A percentile compares a stretch with the other conserved stretches of the same genome.
Conservation (phyloP, 2,329 filamentous ascomycete species). For the Pseudogymnoascus sp. region DNA sequence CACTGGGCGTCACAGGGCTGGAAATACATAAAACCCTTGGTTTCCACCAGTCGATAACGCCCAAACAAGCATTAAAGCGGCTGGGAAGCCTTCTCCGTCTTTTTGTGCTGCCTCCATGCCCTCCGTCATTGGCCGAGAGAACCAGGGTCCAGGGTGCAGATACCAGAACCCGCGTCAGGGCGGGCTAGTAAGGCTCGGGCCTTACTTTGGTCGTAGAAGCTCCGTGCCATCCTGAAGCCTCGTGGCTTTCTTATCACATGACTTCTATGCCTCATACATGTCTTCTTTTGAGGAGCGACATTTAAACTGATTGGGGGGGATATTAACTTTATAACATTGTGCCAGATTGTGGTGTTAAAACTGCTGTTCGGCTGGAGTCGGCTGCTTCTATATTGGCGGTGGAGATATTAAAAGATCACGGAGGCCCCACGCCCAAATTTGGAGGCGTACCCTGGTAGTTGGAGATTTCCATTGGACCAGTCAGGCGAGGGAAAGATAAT, state of each 20-base stretch:
- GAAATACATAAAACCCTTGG: background rate
- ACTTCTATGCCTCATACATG: background rate
- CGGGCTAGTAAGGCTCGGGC: background rate
- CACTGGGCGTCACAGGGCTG: background rate
- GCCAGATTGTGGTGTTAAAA: background rate
- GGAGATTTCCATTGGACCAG: too few species aligned
- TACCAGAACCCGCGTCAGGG: background rate
- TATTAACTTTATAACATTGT: background rate
- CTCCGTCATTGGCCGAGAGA: background rate
- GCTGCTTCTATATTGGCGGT: background rate
- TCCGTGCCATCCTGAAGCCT: background rate
- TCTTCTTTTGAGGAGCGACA: background rate
- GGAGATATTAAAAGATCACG: too few species aligned
- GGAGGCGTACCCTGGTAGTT: too few species aligned
- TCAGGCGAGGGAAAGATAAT: too few species aligned
- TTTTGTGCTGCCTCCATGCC: background rate
- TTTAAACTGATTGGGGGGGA: background rate
- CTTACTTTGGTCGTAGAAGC: background rate
- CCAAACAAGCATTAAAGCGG: background rate
- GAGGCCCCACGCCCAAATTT: too few species aligned
- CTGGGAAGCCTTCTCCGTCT: background rate
- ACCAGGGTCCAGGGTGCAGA: background rate
- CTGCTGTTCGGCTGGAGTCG: background rate
- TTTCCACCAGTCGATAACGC: conserved; percentile 3
- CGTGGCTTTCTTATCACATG: background rate